Evolutionary conservation across 257 asterid species (phyloP).

Genomic region (Solanum etuberosum): DNA sequence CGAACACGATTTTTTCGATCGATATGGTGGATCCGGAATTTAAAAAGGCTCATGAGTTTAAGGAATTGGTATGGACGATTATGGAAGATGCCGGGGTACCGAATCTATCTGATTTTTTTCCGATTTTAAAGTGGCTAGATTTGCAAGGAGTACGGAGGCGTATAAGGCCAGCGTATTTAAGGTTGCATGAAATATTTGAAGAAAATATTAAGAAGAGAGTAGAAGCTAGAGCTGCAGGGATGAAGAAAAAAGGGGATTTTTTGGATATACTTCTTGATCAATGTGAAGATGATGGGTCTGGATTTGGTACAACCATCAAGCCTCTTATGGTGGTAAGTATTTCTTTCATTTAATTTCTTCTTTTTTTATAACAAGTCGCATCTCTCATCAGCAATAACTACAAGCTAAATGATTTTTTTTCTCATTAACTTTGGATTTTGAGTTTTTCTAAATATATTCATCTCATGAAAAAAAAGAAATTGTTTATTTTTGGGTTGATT

Average conservation of each 20-base stretch:
- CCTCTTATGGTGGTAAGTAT: not conserved
- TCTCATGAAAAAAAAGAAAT: no score
- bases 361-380: no score
- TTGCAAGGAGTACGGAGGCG: not conserved
- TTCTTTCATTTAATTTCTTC: not conserved
- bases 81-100: not conserved
- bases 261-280: slow-evolving; percentile 4
- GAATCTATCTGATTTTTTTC: not conserved
- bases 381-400: no score
- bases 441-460: no score
- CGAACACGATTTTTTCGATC: not conserved
- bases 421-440: no score
- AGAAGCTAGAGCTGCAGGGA: not conserved
- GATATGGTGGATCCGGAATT: not conserved
- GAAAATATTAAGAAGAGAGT: not conserved
- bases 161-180: not conserved
- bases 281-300: not conserved
- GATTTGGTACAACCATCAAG: slow-evolving; percentile 2
- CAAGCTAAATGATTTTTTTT: no score
- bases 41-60: not conserved
- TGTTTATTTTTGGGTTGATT: no score
- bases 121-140: not conserved
- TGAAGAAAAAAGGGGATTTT: not conserved
- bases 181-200: slow-evolving; percentile 1
- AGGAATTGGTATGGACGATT: not conserved